These are phyloP conservation scores for Pneumocystis canis DNA, from an alignment of 1,139 yeast species.

Conservation along the genomic window DNA sequence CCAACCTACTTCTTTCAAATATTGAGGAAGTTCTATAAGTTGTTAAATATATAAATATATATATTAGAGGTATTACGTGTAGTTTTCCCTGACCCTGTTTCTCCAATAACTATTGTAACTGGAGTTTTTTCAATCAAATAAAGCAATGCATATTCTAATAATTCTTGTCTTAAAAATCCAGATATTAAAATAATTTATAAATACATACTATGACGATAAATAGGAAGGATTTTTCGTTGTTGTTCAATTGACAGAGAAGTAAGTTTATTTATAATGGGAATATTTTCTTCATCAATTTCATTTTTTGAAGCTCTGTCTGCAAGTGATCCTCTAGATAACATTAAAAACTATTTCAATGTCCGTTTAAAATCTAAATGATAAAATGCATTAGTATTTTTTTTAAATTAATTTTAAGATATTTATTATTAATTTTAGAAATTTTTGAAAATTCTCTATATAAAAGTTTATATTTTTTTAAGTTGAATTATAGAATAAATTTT, in stretches of 20 bases:
- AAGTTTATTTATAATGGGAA: conserved; percentile 4
- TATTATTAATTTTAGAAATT: background rate
- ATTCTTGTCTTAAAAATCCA: background rate
- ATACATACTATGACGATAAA: conserved; percentile 3
- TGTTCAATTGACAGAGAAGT: conserved; percentile 2
- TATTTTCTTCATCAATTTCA: conserved; percentile 2
- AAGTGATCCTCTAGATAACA: background rate
- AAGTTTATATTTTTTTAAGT: background rate
- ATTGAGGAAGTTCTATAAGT: conserved; percentile 45
- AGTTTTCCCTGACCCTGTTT: conserved; percentile 81
- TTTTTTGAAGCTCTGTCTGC: background rate
- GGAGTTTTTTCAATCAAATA: conserved; percentile 33
- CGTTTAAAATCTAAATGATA: background rate
- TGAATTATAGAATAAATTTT: background rate
- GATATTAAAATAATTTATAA: background rate
- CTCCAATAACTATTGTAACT: conserved; percentile 61
- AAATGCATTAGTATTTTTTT: background rate
- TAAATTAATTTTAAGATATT: background rate
- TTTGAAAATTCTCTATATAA: background rate
- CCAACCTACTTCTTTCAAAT: conserved; percentile 55
- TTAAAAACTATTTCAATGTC: background rate
- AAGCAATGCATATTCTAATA: conserved; percentile 8
- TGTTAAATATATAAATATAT: background rate
- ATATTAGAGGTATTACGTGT: conserved; percentile 31
- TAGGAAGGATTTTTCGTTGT: conserved; percentile 6